Conservation (phyloP, 257 asterid genomes). For the Nicotiana undulata region DNA sequence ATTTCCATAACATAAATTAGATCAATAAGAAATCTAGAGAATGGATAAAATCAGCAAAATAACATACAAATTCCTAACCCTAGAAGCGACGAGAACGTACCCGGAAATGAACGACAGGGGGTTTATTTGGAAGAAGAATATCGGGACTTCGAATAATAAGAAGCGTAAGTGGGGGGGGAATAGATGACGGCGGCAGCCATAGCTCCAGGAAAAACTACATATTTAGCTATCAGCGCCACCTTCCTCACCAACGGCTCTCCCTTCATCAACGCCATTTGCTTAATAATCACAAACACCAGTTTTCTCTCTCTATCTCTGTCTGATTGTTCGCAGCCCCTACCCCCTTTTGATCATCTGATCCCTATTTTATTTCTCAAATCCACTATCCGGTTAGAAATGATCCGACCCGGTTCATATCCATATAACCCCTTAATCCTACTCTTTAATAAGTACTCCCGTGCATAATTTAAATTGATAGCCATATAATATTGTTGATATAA, state of each 20-base stretch:
- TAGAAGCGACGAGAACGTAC: background rate
- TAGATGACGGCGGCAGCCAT: conserved; percentile 25
- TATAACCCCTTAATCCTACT: no score
- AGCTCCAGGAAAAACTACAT: conserved; percentile 22
- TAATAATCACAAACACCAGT: no score
- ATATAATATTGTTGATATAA: no score
- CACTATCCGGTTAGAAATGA: background rate
- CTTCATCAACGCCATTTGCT: conserved; percentile 10
- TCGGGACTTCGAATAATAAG: background rate
- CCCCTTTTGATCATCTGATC: background rate
- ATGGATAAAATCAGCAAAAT: background rate
- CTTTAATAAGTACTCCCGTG: no score
- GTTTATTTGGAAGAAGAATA: background rate
- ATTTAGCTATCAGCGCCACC: conserved; percentile 22
- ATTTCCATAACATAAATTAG: background rate
- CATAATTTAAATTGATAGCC: no score
- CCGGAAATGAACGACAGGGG: background rate
- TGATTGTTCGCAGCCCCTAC: background rate
- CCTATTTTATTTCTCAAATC: background rate
- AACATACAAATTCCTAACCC: background rate
- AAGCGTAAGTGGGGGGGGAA: conserved; percentile 23
- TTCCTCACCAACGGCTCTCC: conserved; percentile 27
- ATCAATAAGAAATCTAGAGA: background rate
- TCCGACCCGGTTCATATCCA: background rate
- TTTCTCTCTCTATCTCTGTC: background rate